Conservation (phyloP, 352 stramenopile species). For the Globisporangium paddicum region DNA sequence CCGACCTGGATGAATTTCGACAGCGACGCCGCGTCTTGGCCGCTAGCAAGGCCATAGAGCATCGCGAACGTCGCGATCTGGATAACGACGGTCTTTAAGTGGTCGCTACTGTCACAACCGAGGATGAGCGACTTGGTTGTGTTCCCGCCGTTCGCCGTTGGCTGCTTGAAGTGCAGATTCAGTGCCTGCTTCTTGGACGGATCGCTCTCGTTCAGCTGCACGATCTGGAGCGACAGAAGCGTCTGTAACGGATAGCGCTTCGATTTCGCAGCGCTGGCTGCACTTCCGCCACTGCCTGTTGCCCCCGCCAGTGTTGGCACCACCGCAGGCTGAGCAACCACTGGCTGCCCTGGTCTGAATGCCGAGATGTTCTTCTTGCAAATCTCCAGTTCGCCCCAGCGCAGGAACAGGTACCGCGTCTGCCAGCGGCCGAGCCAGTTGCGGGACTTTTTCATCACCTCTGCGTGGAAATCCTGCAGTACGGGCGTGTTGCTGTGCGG, state of each 20-base stretch:
- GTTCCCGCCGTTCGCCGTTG: conserved; percentile 21
- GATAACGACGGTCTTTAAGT: conserved; percentile 29
- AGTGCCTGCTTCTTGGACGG: conserved; percentile 36
- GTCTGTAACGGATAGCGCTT: conserved; percentile 40
- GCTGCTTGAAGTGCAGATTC: conserved; percentile 49
- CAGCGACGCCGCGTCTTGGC: conserved; percentile 29
- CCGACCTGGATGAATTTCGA: conserved; percentile 41
- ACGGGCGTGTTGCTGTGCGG: conserved; percentile 14
- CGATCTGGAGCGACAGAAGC: conserved; percentile 43
- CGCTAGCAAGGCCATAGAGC: conserved; percentile 35
- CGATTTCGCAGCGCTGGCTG: conserved; percentile 6
- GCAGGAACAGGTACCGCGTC: conserved; percentile 35
- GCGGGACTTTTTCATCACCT: conserved; percentile 65
- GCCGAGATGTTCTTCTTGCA: conserved; percentile 27
- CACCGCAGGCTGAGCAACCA: background rate
- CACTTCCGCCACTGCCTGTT: background rate
- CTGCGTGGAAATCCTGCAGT: conserved; percentile 34
- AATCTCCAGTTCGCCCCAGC: conserved; percentile 55
- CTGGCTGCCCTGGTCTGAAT: conserved; percentile 22
- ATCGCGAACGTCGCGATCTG: conserved; percentile 58
- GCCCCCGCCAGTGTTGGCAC: background rate
- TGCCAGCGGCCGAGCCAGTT: conserved; percentile 65
- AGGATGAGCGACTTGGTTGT: conserved; percentile 52
- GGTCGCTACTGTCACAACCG: conserved; percentile 30
- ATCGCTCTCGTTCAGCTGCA: conserved; percentile 49